Evolutionary conservation across 192 early-diverging fungal species (phyloP).

Genomic region (Funneliformis mosseae): DNA sequence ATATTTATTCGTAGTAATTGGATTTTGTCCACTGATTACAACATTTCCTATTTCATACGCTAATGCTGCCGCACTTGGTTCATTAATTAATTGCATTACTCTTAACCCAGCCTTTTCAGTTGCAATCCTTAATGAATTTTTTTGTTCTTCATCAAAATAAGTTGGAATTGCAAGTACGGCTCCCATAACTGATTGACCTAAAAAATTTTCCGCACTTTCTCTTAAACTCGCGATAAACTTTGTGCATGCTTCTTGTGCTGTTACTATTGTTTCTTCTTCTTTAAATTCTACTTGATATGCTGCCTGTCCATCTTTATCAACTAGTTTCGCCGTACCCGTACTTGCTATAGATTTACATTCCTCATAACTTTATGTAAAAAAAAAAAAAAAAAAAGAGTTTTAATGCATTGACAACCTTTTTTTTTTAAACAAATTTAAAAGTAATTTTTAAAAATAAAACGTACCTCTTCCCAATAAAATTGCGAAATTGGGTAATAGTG

Average conservation of each 20-base stretch:
- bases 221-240: conserved; percentile 81
- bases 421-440: conserved; percentile 9
- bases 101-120: conserved; percentile 79
- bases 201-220: conserved; percentile 88
- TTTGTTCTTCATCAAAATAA: conserved; percentile 78
- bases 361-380: conserved; percentile 17
- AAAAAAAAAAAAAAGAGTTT: neutral
- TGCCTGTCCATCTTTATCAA: conserved; percentile 56
- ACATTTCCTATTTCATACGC: conserved; percentile 73
- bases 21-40: conserved; percentile 50
- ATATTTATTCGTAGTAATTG: neutral
- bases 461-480: conserved; percentile 82
- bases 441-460: conserved; percentile 24
- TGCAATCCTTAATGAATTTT: conserved; percentile 63
- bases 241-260: conserved; percentile 72
- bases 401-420: too few species aligned
- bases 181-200: conserved; percentile 77
- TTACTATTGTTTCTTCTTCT: conserved; percentile 62
- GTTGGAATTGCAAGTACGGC: conserved; percentile 86
- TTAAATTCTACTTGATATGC: conserved; percentile 68
- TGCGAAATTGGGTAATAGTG: conserved; percentile 89
- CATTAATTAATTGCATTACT: conserved; percentile 79
- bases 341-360: conserved; percentile 41
- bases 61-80: conserved; percentile 89
- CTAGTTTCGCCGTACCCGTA: conserved; percentile 53